These are phyloP conservation scores for Magnaporthales sp. DNA, from an alignment of 2,329 filamentous ascomycete genomes.

Conservation along the genomic window DNA sequence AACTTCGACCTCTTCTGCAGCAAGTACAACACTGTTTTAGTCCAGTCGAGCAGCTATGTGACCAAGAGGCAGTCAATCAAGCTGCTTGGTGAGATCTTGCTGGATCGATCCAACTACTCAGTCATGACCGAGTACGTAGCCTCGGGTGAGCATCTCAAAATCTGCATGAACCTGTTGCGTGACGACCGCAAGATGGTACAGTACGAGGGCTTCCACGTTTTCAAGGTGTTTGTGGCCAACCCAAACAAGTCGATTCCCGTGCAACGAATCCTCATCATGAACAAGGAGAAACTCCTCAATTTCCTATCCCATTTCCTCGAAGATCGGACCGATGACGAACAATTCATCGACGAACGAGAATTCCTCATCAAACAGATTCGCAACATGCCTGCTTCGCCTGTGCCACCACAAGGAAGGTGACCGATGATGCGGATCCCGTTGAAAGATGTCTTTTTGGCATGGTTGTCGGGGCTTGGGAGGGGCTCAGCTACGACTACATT, in stretches of 20 bases:
- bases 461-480: not conserved
- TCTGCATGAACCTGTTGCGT: slow-evolving; percentile 93
- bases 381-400: slow-evolving; percentile 52
- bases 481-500: not conserved
- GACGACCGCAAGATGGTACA: slow-evolving; percentile 99
- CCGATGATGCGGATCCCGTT: not conserved
- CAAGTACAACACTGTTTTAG: slow-evolving; percentile 77
- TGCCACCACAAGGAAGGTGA: slow-evolving; percentile 31
- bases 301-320: slow-evolving; percentile 91
- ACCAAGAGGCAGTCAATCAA: slow-evolving; percentile 98
- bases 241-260: slow-evolving; percentile 96
- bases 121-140: slow-evolving; percentile 98
- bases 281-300: slow-evolving; percentile 78
- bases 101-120: slow-evolving; percentile 93
- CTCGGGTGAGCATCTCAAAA: slow-evolving; percentile 89
- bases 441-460: not conserved
- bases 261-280: slow-evolving; percentile 92
- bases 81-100: slow-evolving; percentile 83
- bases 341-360: slow-evolving; percentile 96
- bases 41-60: slow-evolving; percentile 92
- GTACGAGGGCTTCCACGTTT: slow-evolving; percentile 98
- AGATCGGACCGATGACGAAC: slow-evolving; percentile 92
- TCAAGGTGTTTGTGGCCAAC: slow-evolving; percentile 99
- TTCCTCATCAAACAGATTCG: slow-evolving; percentile 93
- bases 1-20: slow-evolving; percentile 94